Base-by-base conservation (phyloP, 192 early-diverging fungal genomes). In the Pilobolus umbonatus region DNA sequence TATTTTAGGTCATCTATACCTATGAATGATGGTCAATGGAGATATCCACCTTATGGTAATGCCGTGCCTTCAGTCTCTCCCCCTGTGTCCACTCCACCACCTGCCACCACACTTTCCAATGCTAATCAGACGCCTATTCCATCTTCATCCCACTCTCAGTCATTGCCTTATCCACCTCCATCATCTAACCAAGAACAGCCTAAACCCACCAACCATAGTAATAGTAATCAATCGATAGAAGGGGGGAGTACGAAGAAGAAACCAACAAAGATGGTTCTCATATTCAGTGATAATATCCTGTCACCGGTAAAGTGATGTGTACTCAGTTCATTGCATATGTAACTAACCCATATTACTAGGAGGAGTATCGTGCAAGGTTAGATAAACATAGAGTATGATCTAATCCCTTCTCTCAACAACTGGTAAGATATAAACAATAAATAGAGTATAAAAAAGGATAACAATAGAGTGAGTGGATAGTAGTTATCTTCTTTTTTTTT, bases 271-370 rank as follows among this genome's bases (percentile, higher is more conserved):
- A 66, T 67, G 26, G 57, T 76, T 28, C 52, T 79, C 19, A 56
- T 82, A 32, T 77, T 77, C 26, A 65, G 64, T 24, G 64, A 82
- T 40, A 74, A 71, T 26, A 76, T 78, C 50, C 56, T 78, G 2
- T 82, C 80, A 46, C 68, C 75, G 67, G 80, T 82, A 75, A 65
- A 72, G 7, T 21, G 8, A 47, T 46, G 15, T 26, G 29, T 22
- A 11, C 17, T 19, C 17, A 19, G 5, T 17, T 36, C 12, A 55
- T 15, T n/a, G 14, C 9, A 54, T 31, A 34, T 17, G 38, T n/a
- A 35, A 35, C 12, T 32, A 11, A 35, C n/a, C 15, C 29, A 36
- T 21, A 3, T 8, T 38, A 38, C 19, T 40, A 67, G 65, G 65
- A 67, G 30, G 65, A 67, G 24, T 38, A 53, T 40, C 50, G 65